Conservation (phyloP, 192 early-diverging fungal species). For the Umbelopsis isabellina region DNA sequence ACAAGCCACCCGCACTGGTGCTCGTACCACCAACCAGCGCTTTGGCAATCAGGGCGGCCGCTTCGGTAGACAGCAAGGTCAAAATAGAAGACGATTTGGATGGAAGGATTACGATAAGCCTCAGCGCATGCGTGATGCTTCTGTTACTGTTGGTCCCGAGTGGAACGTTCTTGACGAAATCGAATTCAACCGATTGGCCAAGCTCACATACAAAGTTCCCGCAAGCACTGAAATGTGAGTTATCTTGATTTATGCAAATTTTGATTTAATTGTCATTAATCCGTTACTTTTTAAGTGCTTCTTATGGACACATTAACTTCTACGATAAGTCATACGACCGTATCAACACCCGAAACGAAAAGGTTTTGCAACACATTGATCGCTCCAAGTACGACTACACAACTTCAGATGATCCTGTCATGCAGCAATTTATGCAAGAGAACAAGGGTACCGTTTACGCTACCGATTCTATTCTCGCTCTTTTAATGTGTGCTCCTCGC, state of each 20-base stretch:
- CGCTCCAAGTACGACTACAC: constrained; percentile 76
- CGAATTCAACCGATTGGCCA: constrained; percentile 86
- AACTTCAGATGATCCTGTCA: constrained; percentile 86
- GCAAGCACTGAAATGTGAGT: constrained; percentile 81
- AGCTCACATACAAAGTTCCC: constrained; percentile 78
- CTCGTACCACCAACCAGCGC: constrained; percentile 46
- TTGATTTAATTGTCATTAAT: background rate
- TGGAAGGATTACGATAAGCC: constrained; percentile 55
- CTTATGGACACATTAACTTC: constrained; percentile 73
- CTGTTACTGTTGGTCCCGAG: constrained; percentile 82
- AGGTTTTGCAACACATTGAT: constrained; percentile 66
- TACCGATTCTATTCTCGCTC: constrained; percentile 87
- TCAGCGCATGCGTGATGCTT: constrained; percentile 83
- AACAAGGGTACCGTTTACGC: constrained; percentile 75
- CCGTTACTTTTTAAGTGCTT: constrained; percentile 48
- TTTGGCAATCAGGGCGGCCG: constrained; percentile 25
- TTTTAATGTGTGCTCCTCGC: constrained; percentile 91
- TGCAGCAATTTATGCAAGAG: constrained; percentile 54
- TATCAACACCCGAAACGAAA: constrained; percentile 79
- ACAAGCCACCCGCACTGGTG: constrained; percentile 41
- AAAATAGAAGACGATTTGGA: constrained; percentile 45
- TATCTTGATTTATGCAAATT: constrained; percentile 24
- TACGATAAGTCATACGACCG: constrained; percentile 89
- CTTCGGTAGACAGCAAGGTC: constrained; percentile 23
- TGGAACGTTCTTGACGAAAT: constrained; percentile 96